These are phyloP conservation scores for Rhododendron molle DNA, from an alignment of 148 eudicot species.

Conservation along the genomic window DNA sequence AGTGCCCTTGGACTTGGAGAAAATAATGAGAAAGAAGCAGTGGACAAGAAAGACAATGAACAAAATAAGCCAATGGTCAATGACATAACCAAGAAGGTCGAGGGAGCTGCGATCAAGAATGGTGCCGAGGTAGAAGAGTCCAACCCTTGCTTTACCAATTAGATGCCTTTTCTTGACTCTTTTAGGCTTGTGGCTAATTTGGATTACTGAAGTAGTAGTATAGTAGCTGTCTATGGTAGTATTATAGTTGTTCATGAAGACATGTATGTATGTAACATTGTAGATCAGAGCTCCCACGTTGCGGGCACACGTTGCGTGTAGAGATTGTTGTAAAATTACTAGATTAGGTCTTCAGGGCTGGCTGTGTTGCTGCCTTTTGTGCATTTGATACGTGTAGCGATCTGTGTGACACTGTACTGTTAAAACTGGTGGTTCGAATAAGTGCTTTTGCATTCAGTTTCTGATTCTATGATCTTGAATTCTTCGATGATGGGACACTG, in stretches of 20 bases:
- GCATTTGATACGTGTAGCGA: constrained; percentile 2
- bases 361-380: not conserved
- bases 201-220: constrained; percentile 18
- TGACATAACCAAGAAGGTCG: constrained; percentile 12
- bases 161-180: not conserved
- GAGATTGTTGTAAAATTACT: not conserved
- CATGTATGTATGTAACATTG: not conserved
- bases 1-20: constrained; percentile 17
- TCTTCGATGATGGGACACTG: not conserved
- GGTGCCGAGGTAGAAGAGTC: constrained; percentile 23
- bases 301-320: not conserved
- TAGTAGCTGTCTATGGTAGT: constrained; percentile 19
- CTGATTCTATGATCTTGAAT: not conserved
- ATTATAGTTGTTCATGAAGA: constrained; percentile 3
- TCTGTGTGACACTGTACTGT: not conserved
- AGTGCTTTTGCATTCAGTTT: not conserved
- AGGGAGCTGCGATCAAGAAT: constrained; percentile 26
- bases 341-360: constrained; percentile 3
- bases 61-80: constrained; percentile 12
- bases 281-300: constrained; percentile 1
- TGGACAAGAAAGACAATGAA: constrained; percentile 15
- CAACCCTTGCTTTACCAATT: constrained; percentile 22
- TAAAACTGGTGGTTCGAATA: constrained; percentile 3
- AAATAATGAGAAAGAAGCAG: constrained; percentile 16
- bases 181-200: not conserved